A percentile compares a stretch with the other conserved stretches of the same genome.
phyloP scores from a whole-genome alignment of 805 yeast genomes.

The Metschnikowia peoriensis region DNA sequence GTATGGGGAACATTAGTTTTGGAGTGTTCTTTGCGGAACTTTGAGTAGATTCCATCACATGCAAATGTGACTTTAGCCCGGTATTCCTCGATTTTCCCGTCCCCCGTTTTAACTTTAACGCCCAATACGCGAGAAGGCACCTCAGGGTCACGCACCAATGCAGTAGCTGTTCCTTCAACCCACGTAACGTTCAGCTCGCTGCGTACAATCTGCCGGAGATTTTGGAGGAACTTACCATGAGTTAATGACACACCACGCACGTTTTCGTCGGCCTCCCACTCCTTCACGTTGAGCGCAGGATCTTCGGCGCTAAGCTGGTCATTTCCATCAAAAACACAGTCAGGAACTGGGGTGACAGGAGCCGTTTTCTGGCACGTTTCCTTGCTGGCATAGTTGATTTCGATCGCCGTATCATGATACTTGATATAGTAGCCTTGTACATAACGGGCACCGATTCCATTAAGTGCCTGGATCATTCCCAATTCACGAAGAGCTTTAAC shows the following conservation, averaged over 20 bases:
- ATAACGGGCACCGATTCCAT: constrained; percentile 72
- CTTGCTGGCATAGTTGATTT: constrained; percentile 72
- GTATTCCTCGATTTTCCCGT: constrained; percentile 31
- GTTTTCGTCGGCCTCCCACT: constrained; percentile 58
- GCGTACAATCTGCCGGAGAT: constrained; percentile 69
- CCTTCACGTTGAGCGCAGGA: constrained; percentile 43
- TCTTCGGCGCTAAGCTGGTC: constrained; percentile 49
- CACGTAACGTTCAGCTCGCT: constrained; percentile 72
- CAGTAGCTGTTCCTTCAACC: constrained; percentile 80
- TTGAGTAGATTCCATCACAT: constrained; percentile 94
- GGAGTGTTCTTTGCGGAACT: constrained; percentile 74
- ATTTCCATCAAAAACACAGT: constrained; percentile 55
- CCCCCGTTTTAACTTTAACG: constrained; percentile 56
- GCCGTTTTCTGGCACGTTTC: constrained; percentile 40
- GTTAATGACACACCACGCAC: constrained; percentile 84
- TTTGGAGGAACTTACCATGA: constrained; percentile 83
- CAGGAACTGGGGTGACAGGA: constrained; percentile 49
- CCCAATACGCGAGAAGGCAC: constrained; percentile 62
- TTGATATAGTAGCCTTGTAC: constrained; percentile 81
- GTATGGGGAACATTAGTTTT: constrained; percentile 61
- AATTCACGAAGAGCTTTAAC: constrained; percentile 74
- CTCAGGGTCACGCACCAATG: constrained; percentile 52
- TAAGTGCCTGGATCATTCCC: constrained; percentile 77
- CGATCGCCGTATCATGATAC: constrained; percentile 55
- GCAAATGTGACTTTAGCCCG: constrained; percentile 66